Conservation (phyloP, 2,329 filamentous ascomycete genomes). For the Monilinia fructigena region DNA sequence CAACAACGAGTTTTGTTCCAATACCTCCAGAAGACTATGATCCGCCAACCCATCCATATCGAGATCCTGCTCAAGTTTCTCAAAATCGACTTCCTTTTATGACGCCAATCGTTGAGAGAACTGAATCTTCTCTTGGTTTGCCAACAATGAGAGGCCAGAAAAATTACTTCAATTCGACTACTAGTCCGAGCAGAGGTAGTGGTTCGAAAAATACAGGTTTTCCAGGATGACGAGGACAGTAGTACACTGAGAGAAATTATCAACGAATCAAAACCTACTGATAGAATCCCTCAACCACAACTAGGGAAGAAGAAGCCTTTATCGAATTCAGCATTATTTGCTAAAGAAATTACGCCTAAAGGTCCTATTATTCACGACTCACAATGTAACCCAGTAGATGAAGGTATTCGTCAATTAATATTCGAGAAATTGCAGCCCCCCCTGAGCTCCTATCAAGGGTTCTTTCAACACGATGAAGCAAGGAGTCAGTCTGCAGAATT, state of each 20-base stretch:
- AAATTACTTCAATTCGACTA: slow-evolving; percentile 67
- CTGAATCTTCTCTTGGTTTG: slow-evolving; percentile 78
- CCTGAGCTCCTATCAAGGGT: slow-evolving; percentile 73
- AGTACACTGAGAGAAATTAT: slow-evolving; percentile 72
- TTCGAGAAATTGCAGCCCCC: slow-evolving; percentile 71
- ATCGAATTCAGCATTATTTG: slow-evolving; percentile 33
- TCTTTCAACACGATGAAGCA: slow-evolving; percentile 66
- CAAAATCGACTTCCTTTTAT: slow-evolving; percentile 96
- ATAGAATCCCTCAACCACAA: slow-evolving; percentile 53
- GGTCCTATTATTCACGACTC: slow-evolving; percentile 76
- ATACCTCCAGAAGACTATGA: slow-evolving; percentile 85
- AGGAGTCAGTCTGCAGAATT: slow-evolving; percentile 73
- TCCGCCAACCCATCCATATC: slow-evolving; percentile 73
- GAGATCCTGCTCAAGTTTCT: slow-evolving; percentile 74
- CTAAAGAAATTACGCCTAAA: slow-evolving; percentile 50
- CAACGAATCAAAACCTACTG: slow-evolving; percentile 50
- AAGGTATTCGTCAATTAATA: slow-evolving; percentile 71
- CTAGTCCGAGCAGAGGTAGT: slow-evolving; percentile 60
- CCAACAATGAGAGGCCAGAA: slow-evolving; percentile 57
- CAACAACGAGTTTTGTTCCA: slow-evolving; percentile 68
- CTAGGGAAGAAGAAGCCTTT: slow-evolving; percentile 47
- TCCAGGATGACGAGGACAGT: slow-evolving; percentile 47
- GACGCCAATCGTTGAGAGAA: slow-evolving; percentile 96
- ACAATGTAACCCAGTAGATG: slow-evolving; percentile 88
- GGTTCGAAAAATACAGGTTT: slow-evolving; percentile 30